Evolutionary conservation across 2,329 filamentous ascomycete genomes (phyloP), one percentile per base, ranked within the genome.

Genomic region (Emericellopsis atlantica): DNA sequence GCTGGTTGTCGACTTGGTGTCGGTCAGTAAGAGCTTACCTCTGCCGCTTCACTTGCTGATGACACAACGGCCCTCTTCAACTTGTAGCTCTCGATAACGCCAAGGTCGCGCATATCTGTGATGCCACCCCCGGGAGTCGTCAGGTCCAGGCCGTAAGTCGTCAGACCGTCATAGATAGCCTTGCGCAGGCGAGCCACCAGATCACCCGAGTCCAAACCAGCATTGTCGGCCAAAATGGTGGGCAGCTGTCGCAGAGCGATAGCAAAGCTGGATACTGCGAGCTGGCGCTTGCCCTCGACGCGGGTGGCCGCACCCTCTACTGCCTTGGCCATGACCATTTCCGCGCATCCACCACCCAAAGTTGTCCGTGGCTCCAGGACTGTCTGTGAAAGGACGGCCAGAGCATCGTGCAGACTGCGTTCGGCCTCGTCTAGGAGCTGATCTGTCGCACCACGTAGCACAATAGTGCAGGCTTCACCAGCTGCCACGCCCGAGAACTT

Each of bases 271-370:
- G 89, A 81, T 16, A 96, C 90, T 3, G 92, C 92, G 54, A 95
- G 73, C 52, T 94, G 89, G 64, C 92, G 90, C 79, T 98, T 98
- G 60, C 92, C 92, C 51, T 92, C 88, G 7, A 95, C 84, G 54
- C 94, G 90, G 46, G 93, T 89, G 18, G 89, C 89, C 5, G 87
- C 87, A 45, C 84, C 84, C 58, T 95, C 90, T 18, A 98, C 92
- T 7, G 92, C 92, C 72, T 95, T 95, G 48, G 90, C 86, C 92
- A 98, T 98, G 51, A 94, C 69, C 90, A 96, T 96, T 75, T 98
- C 92, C 5, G 90, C 89, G 57, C 88, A 96, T 23, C 92, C 92
- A 56, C 92, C 92, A 40, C 92, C 92, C 4, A 98, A 79, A 0
- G 92, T 96, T 34, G 89, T 93, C 59, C 86, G 80, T 40, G 92